Conservation (phyloP, 345 rosid species). For the Hirschfeldia incana region DNA sequence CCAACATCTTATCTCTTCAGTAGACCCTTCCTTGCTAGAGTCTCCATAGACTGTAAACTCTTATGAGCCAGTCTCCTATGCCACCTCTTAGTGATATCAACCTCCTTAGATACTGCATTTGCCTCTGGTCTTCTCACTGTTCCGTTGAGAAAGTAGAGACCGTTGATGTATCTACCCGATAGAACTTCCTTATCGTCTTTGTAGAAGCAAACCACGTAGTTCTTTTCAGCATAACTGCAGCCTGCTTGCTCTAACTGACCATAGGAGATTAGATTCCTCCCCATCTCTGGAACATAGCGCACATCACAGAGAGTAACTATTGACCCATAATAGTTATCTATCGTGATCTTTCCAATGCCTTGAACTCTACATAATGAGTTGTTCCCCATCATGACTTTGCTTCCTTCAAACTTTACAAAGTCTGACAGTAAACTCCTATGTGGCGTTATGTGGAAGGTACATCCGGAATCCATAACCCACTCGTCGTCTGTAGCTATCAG, state of each 20-base stretch:
- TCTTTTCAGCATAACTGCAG: not conserved
- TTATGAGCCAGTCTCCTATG: not conserved
- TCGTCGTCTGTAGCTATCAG: not conserved
- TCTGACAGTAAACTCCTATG: not conserved
- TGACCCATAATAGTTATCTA: not conserved
- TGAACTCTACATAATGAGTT: not conserved
- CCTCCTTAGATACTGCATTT: not conserved
- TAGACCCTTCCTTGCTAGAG: not conserved
- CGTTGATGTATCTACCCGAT: not conserved
- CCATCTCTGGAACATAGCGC: not conserved
- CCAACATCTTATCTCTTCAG: no score
- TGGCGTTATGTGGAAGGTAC: not conserved
- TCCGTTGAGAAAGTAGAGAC: not conserved
- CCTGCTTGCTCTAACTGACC: not conserved
- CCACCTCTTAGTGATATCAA: not conserved
- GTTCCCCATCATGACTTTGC: not conserved
- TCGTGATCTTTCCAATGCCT: not conserved
- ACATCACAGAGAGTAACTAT: not conserved
- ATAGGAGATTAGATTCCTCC: not conserved
- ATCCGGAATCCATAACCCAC: not conserved
- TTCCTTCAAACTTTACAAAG: not conserved
- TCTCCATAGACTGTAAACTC: not conserved
- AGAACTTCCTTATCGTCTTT: not conserved
- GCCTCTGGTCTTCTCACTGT: not conserved
- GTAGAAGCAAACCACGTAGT: not conserved